These are phyloP conservation scores for Aristolochia californica DNA, from an alignment of 164 flowering plant genomes.

Conservation along the genomic window DNA sequence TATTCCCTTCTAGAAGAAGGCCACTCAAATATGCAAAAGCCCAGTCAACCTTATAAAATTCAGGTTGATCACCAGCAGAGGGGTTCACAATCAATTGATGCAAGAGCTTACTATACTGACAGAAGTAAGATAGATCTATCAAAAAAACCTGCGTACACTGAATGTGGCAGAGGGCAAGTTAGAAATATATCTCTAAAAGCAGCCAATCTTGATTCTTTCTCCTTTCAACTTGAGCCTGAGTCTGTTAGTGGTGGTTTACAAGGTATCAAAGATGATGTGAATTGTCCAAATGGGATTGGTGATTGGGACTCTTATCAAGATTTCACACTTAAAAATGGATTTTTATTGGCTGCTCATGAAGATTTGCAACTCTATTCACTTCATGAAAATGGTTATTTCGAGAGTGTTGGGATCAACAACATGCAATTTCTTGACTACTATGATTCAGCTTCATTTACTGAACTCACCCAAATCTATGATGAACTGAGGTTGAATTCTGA, in stretches of 20 bases:
- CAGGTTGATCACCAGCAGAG: constrained; percentile 20
- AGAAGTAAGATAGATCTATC: constrained; percentile 9
- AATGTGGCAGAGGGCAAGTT: constrained; percentile 11
- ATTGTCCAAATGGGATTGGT: constrained; percentile 13
- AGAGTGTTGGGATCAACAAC: constrained; percentile 27
- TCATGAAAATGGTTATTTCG: constrained; percentile 29
- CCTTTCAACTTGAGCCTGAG: constrained; percentile 16
- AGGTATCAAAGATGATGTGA: constrained; percentile 16
- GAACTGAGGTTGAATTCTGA: constrained; percentile 31
- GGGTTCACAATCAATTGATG: constrained; percentile 19
- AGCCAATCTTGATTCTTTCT: constrained; percentile 12
- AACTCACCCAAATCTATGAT: constrained; percentile 27
- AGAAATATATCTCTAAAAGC: constrained; percentile 11
- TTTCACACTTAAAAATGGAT: constrained; percentile 18
- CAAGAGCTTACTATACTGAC: constrained; percentile 17
- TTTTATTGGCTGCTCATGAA: constrained; percentile 21
- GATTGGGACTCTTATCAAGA: constrained; percentile 22
- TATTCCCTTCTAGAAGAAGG: constrained; percentile 15
- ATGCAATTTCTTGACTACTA: constrained; percentile 22
- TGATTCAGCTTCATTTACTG: constrained; percentile 27
- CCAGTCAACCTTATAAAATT: constrained; percentile 16
- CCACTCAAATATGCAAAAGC: constrained; percentile 21
- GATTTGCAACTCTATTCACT: constrained; percentile 27
- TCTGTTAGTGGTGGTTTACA: constrained; percentile 9
- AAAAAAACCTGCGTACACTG: constrained; percentile 19